phyloP scores from a whole-genome alignment of 768 basidiomycete species.

The Termitomyces sp. region DNA sequence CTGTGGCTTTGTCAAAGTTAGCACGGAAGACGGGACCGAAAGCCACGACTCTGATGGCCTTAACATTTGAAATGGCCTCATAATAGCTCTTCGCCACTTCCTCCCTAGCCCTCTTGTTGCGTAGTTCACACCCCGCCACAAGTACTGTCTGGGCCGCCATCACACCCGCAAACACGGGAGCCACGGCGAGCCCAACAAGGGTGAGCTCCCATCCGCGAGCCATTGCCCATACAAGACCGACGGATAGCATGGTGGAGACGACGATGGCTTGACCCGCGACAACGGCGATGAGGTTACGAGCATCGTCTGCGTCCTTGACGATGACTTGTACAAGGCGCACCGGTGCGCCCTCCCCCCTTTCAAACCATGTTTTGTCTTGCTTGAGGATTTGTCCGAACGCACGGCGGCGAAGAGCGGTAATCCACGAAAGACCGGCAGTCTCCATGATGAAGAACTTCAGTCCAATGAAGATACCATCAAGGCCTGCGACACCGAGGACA shows the following conservation, averaged over 20 bases:
- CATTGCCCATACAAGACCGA: constrained; percentile 90
- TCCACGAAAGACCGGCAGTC: constrained; percentile 70
- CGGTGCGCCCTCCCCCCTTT: constrained; percentile 56
- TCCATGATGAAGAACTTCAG: constrained; percentile 83
- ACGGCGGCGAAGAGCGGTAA: constrained; percentile 53
- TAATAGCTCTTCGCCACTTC: constrained; percentile 82
- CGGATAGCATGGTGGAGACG: constrained; percentile 73
- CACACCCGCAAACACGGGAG: constrained; percentile 73
- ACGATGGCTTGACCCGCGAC: constrained; percentile 72
- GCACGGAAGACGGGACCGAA: constrained; percentile 67
- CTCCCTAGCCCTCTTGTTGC: constrained; percentile 86
- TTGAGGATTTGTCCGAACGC: constrained; percentile 58
- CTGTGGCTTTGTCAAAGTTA: constrained; percentile 65
- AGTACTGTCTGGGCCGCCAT: constrained; percentile 76
- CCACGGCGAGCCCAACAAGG: constrained; percentile 83
- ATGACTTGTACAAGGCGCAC: constrained; percentile 66
- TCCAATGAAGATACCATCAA: constrained; percentile 74
- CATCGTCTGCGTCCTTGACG: constrained; percentile 90
- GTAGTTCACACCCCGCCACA: constrained; percentile 64
- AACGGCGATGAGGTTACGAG: constrained; percentile 68
- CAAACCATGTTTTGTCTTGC: constrained; percentile 90
- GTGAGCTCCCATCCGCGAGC: constrained; percentile 89
- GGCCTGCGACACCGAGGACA: constrained; percentile 66
- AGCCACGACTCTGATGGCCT: constrained; percentile 85
- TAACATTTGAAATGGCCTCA: constrained; percentile 79